Evolutionary conservation across 2,329 filamentous ascomycete species (phyloP).

Genomic region (Epichloe elymi): DNA sequence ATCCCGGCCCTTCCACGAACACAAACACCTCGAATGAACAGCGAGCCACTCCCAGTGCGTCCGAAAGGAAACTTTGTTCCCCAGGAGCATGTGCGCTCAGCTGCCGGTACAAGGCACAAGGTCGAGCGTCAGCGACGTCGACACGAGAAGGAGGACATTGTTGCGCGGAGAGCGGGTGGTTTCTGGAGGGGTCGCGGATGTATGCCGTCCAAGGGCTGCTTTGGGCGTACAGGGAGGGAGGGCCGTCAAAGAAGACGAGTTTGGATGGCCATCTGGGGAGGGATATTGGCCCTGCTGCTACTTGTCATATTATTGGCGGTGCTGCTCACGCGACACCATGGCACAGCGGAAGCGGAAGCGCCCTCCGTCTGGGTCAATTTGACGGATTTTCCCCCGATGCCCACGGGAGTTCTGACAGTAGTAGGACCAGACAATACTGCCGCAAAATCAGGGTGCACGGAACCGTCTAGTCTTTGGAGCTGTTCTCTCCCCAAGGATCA

Average conservation of each 20-base stretch:
- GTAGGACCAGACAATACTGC: constrained; percentile 55
- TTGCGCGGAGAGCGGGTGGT: constrained; percentile 43
- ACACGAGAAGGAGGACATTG: constrained; percentile 52
- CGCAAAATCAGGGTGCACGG: constrained; percentile 55
- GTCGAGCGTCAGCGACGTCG: constrained; percentile 39
- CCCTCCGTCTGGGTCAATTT: constrained; percentile 65
- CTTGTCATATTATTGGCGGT: constrained; percentile 45
- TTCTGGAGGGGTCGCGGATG: constrained; percentile 55
- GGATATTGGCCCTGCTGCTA: constrained; percentile 40
- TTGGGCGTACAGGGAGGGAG: constrained; percentile 49
- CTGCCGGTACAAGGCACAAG: constrained; percentile 27
- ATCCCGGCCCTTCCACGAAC: constrained; percentile 24
- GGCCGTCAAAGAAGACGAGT: constrained; percentile 49
- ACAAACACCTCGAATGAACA: constrained; percentile 10
- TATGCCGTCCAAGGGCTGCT: constrained; percentile 49
- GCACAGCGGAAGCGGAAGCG: constrained; percentile 10
- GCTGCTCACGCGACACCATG: constrained; percentile 28
- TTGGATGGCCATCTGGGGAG: constrained; percentile 38
- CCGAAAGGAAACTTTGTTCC: constrained; percentile 32
- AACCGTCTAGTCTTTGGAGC: constrained; percentile 67
- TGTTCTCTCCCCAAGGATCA: constrained; percentile 72
- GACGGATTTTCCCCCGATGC: constrained; percentile 76
- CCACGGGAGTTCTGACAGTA: constrained; percentile 69
- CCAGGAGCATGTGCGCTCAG: constrained; percentile 28
- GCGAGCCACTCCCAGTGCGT: constrained; percentile 26